Evolutionary conservation across 176 grass and related monocot species (phyloP).

Genomic region (Ampelocalamus luodianensis): DNA sequence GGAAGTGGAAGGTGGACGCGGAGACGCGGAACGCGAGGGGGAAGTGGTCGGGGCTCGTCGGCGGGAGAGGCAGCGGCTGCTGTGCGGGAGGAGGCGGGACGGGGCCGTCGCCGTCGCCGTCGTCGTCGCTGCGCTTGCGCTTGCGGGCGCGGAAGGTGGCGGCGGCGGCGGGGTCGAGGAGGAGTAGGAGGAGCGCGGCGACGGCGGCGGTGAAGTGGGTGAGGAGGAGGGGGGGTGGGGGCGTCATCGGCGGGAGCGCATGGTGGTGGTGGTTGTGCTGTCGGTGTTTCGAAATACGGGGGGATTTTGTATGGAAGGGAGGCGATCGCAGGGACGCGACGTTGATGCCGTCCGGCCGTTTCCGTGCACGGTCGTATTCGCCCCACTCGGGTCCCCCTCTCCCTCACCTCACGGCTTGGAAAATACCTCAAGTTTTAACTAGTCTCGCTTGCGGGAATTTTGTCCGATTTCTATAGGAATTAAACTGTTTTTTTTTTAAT

Average conservation of each 20-base stretch:
- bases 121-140: constrained; percentile 34
- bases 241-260: constrained; percentile 49
- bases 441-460: no score
- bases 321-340: constrained; percentile 42
- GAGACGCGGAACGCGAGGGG: constrained; percentile 71
- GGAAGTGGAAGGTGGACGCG: constrained; percentile 73
- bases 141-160: constrained; percentile 36
- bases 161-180: constrained; percentile 7
- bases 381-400: background rate
- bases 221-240: constrained; percentile 27
- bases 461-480: no score
- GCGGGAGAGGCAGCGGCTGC: constrained; percentile 1
- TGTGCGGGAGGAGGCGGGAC: background rate
- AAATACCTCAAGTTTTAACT: background rate
- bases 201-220: constrained; percentile 38
- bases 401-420: background rate
- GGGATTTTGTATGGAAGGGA: constrained; percentile 46
- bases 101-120: background rate
- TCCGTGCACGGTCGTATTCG: constrained; percentile 17
- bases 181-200: constrained; percentile 44
- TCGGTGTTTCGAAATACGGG: constrained; percentile 39
- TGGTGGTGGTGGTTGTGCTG: constrained; percentile 49
- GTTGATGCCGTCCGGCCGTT: background rate
- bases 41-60: constrained; percentile 62
- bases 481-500: no score